Percentiles rank a stretch among this genome's conserved stretches.
phyloP scores from a whole-genome alignment of 768 basidiomycete species.

The Xerocomellus amylosporus region DNA sequence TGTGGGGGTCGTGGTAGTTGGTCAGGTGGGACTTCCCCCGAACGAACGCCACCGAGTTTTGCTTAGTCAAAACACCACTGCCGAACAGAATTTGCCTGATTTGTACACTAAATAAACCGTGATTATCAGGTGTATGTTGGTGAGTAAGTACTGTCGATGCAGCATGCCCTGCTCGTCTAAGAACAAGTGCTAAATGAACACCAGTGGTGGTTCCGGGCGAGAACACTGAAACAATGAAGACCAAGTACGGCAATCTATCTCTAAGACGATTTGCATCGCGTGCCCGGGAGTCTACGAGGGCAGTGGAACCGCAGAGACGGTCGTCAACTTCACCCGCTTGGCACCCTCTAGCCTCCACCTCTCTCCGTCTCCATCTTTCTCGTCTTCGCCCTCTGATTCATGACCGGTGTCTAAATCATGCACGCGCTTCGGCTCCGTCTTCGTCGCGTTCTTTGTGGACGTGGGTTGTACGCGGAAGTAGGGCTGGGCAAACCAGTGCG shows the following conservation, averaged over 20 bases:
- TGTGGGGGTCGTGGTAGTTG: slow-evolving; percentile 12
- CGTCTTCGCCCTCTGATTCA: not conserved
- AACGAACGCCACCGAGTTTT: slow-evolving; percentile 14
- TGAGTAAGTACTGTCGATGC: no score
- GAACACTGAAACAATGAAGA: not conserved
- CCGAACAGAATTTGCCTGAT: not conserved
- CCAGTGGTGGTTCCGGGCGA: no score
- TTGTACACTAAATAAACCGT: no score
- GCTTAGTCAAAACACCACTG: slow-evolving; percentile 25
- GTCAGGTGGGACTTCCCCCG: slow-evolving; percentile 14
- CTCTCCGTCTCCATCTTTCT: not conserved
- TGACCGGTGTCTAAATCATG: not conserved
- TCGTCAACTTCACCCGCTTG: slow-evolving; percentile 13
- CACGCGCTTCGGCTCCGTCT: slow-evolving; percentile 8
- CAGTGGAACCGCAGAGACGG: not conserved
- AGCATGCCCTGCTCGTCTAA: no score
- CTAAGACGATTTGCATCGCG: not conserved
- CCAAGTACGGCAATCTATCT: not conserved
- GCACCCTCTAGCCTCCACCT: not conserved
- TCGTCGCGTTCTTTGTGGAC: not conserved
- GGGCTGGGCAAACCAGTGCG: slow-evolving; percentile 73
- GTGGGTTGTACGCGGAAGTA: slow-evolving; percentile 40
- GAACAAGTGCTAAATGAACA: not conserved
- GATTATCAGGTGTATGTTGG: no score
- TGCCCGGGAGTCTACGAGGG: not conserved